A percentile compares a stretch with the other conserved stretches of the same genome.
Conservation (phyloP, 345 rosid species). For the Euphorbia peplus region DNA sequence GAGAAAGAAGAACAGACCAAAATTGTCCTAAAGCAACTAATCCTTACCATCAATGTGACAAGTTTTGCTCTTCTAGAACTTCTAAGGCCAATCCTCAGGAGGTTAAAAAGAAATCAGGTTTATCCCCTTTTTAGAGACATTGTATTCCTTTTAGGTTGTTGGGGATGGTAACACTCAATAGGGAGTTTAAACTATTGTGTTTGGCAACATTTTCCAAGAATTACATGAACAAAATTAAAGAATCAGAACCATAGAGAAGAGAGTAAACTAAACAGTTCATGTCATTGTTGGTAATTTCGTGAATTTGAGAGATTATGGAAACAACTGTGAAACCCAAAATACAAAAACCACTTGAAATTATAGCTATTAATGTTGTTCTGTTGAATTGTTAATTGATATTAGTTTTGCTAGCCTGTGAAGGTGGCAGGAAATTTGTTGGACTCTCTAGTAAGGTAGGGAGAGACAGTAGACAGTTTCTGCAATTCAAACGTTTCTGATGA, state of each 20-base stretch:
- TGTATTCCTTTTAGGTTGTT: background rate
- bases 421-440: background rate
- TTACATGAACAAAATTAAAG: background rate
- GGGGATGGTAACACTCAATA: background rate
- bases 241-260: background rate
- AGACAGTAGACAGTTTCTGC: background rate
- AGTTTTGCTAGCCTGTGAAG: background rate
- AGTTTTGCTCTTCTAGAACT: slow-evolving; percentile 38
- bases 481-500: slow-evolving; percentile 8
- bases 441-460: background rate
- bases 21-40: slow-evolving; percentile 49
- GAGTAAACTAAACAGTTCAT: background rate
- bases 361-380: background rate
- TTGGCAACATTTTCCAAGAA: background rate
- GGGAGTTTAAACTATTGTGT: background rate
- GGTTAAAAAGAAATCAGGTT: slow-evolving; percentile 47
- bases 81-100: slow-evolving; percentile 26
- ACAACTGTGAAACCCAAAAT: background rate
- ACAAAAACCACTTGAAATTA: background rate
- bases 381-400: background rate
- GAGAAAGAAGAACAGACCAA: slow-evolving; percentile 34
- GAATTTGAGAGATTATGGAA: background rate
- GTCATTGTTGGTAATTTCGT: background rate
- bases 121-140: slow-evolving; percentile 10
- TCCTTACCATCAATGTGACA: slow-evolving; percentile 55